Conservation (phyloP, 1,284 basidiomycete species). For the Tilletia horrida region DNA sequence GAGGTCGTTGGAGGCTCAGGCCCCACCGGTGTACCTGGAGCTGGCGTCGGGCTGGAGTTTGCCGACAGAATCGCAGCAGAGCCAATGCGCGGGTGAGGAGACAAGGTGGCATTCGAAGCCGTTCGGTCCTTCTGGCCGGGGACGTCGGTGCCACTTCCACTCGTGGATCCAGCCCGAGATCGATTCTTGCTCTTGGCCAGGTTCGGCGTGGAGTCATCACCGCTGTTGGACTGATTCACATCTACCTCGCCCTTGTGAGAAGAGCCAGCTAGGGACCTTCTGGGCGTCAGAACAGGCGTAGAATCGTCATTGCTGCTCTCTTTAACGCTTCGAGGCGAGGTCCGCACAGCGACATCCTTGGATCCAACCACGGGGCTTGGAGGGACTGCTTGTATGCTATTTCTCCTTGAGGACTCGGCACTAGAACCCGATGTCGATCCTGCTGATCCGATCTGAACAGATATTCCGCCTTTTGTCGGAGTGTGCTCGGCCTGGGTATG, state of each 20-base stretch:
- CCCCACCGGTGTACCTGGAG: constrained; percentile 12
- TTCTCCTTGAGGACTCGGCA: not conserved
- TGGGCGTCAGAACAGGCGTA: constrained; percentile 3
- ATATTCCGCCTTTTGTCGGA: not conserved
- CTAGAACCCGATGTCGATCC: not conserved
- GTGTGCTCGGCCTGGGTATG: not conserved
- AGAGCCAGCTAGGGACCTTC: not conserved
- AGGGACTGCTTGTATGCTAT: not conserved
- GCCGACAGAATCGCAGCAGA: constrained; percentile 1
- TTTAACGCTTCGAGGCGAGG: not conserved
- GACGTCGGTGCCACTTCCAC: not conserved
- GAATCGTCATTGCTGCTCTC: not conserved
- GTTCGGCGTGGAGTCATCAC: not conserved
- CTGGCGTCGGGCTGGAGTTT: not conserved
- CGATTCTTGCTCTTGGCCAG: not conserved
- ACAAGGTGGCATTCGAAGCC: not conserved
- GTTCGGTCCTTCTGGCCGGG: not conserved
- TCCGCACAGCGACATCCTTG: not conserved
- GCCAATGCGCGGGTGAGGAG: not conserved
- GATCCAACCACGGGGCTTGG: not conserved
- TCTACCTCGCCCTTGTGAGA: not conserved
- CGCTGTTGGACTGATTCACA: not conserved
- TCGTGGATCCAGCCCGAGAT: not conserved
- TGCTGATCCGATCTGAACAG: constrained; percentile 8
- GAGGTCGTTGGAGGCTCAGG: constrained; percentile 13